Conservation (phyloP, 192 early-diverging fungal genomes). For the Umbelopsis ramanniana region DNA sequence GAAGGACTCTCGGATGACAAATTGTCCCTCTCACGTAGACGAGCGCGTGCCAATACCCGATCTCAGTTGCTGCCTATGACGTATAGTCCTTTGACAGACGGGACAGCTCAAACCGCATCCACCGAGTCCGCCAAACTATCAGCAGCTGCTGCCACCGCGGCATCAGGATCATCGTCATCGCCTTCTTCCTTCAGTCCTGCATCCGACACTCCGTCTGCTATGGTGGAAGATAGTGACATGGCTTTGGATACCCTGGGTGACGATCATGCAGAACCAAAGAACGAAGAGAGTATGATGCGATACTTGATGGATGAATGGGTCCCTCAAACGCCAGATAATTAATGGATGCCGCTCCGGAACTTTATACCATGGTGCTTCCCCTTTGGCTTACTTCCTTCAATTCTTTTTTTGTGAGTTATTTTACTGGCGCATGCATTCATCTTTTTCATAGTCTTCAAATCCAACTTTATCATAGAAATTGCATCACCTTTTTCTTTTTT, state of each 20-base stretch:
- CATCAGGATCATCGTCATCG: conserved; percentile 5
- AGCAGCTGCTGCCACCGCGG: too few relatives aligned
- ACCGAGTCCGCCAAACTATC: neutral
- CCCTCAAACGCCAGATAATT: neutral
- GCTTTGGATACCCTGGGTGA: neutral
- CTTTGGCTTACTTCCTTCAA: conserved; percentile 1
- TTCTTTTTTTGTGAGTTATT: neutral
- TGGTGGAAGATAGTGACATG: conserved; percentile 8
- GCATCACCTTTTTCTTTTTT: neutral
- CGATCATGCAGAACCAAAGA: neutral
- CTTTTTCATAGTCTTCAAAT: neutral
- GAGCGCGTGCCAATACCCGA: neutral
- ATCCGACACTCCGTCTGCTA: neutral
- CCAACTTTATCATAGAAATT: conserved; percentile 4
- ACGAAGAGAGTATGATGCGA: conserved; percentile 9
- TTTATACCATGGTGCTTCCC: neutral
- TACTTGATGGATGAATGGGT: conserved; percentile 21
- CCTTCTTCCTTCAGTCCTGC: conserved; percentile 9
- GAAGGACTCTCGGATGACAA: neutral
- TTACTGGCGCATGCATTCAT: neutral
- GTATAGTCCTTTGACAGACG: neutral
- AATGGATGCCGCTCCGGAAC: neutral
- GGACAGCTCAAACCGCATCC: neutral
- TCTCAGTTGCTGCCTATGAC: conserved; percentile 3
- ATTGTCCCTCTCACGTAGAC: neutral